Percentiles rank a stretch among this genome's conserved stretches.
phyloP scores from a whole-genome alignment of 139 green algal species.

The Tetradesmus lagerheimii region DNA sequence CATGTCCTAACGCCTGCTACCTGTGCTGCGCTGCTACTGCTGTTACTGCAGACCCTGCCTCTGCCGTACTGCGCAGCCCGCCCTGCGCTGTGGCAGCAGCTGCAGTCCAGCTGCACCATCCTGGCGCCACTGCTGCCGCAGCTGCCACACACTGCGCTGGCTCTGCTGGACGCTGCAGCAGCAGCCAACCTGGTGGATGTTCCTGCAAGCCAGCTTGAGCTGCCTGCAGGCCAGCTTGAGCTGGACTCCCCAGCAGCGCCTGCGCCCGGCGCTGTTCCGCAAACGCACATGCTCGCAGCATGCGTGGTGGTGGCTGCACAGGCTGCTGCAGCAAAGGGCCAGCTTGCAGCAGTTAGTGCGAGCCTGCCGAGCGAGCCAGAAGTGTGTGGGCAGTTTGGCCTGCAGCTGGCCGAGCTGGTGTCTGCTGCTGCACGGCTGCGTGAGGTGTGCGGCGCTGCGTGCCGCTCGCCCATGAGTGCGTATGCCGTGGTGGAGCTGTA shows the following conservation, averaged over 20 bases:
- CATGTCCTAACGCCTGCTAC: neutral
- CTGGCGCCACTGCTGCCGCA: neutral
- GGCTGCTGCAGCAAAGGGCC: neutral
- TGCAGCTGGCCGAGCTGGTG: neutral
- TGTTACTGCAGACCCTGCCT: conserved; percentile 9
- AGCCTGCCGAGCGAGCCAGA: neutral
- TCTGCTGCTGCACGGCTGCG: neutral
- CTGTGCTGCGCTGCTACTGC: neutral
- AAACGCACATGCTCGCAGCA: conserved; percentile 9
- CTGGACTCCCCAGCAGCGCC: neutral
- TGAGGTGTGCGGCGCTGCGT: neutral
- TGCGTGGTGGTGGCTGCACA: conserved; percentile 9
- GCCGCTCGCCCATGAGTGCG: neutral
- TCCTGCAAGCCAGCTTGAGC: neutral
- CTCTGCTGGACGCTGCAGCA: conserved; percentile 38
- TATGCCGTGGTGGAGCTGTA: conserved; percentile 14
- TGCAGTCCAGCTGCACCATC: neutral
- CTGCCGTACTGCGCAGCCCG: neutral
- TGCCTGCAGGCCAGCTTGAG: neutral
- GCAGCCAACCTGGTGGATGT: neutral
- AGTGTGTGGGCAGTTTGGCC: neutral
- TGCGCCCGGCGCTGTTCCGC: neutral
- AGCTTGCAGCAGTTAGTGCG: neutral
- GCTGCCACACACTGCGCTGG: conserved; percentile 2
- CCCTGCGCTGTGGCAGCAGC: conserved; percentile 19